Evolutionary conservation across 2,329 filamentous ascomycete species (phyloP).

Genomic region (Diaporthe sp.): DNA sequence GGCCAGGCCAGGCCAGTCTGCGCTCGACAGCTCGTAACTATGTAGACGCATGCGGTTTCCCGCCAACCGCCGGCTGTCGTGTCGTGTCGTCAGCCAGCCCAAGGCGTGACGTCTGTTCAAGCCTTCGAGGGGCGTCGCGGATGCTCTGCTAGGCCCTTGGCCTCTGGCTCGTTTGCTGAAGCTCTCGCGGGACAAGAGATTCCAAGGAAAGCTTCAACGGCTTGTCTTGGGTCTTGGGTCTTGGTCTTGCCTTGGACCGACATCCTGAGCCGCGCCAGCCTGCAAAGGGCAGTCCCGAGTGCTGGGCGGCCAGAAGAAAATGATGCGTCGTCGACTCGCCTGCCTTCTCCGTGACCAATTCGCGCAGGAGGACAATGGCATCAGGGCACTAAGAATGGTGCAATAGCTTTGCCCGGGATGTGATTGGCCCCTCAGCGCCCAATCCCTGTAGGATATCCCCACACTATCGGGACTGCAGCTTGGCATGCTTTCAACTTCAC

Average conservation of each 20-base stretch:
- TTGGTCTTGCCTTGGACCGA: neutral
- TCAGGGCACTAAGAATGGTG: constrained; percentile 35
- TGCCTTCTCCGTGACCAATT: constrained; percentile 10
- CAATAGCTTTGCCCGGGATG: constrained; percentile 19
- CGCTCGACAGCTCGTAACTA: neutral
- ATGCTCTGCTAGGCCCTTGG: neutral
- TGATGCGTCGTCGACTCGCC: constrained; percentile 22
- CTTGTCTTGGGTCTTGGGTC: neutral
- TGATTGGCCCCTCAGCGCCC: constrained; percentile 10
- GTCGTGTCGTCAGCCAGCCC: neutral
- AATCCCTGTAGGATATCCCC: constrained; percentile 5
- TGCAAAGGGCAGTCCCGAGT: neutral
- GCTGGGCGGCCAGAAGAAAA: neutral
- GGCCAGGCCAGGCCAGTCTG: neutral
- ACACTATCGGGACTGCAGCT: constrained; percentile 30
- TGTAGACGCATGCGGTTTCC: neutral
- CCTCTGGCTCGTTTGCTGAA: neutral
- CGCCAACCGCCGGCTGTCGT: neutral
- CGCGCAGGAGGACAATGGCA: constrained; percentile 28
- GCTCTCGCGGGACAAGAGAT: constrained; percentile 19
- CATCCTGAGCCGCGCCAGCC: neutral
- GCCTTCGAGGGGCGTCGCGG: constrained; percentile 2
- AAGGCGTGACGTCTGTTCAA: constrained; percentile 17
- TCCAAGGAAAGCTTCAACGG: constrained; percentile 17
- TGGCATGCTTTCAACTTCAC: constrained; percentile 15